These are phyloP conservation scores for Boletus subcaerulescens DNA, from an alignment of 768 basidiomycete species.

Conservation along the genomic window DNA sequence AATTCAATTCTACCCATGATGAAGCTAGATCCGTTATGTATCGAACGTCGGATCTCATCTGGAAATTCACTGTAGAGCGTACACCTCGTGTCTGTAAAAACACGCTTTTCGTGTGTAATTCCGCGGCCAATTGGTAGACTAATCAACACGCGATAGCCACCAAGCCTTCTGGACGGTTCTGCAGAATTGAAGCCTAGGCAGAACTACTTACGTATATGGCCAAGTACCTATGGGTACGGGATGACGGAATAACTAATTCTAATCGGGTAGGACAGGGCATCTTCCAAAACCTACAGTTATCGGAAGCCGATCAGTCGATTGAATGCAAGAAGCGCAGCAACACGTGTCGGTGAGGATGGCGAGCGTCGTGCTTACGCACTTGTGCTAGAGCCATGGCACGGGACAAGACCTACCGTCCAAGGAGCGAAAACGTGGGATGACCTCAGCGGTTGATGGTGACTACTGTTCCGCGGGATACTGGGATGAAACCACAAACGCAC, in stretches of 20 bases:
- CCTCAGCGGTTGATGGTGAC: not conserved
- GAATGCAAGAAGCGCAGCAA: slow-evolving; percentile 2
- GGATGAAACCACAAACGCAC: not conserved
- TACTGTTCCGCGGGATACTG: slow-evolving; percentile 19
- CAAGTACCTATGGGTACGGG: not conserved
- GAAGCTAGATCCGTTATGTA: not conserved
- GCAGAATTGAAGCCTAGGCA: slow-evolving; percentile 5
- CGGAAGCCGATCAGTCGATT: not conserved
- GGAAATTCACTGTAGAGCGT: slow-evolving; percentile 4
- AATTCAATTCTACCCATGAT: not conserved
- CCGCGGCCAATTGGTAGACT: slow-evolving; percentile 20
- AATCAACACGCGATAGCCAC: slow-evolving; percentile 14
- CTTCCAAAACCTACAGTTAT: not conserved
- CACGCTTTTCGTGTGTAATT: slow-evolving; percentile 17
- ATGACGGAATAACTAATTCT: slow-evolving; percentile 2
- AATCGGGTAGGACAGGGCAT: slow-evolving; percentile 3
- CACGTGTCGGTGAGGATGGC: slow-evolving; percentile 7
- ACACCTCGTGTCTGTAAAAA: slow-evolving; percentile 11
- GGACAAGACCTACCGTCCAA: not conserved
- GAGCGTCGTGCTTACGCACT: not conserved
- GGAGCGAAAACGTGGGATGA: slow-evolving; percentile 4
- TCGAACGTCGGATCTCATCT: slow-evolving; percentile 11
- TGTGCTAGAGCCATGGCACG: not conserved
- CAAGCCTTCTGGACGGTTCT: slow-evolving; percentile 14
- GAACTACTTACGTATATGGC: slow-evolving; percentile 7